Base-by-base conservation (phyloP, 495 filamentous ascomycete species). In the Cairneyella variabilis region DNA sequence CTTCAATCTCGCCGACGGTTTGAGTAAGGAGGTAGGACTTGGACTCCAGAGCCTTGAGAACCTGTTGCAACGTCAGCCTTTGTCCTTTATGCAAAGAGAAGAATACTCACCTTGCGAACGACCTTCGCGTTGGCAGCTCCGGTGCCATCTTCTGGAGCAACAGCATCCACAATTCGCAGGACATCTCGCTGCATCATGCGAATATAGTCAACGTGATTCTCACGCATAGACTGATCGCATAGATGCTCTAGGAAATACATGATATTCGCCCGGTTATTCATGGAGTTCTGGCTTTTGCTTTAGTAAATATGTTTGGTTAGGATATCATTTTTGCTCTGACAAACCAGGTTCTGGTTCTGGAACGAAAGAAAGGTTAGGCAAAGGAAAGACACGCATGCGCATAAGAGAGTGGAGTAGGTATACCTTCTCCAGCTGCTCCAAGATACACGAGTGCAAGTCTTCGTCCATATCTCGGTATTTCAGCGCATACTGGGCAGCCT, bases 241-340 rank as follows among this genome's bases (percentile, higher is more conserved):
- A 99, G 85, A 56, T 90, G 85, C 66, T 97, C 92, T 64, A 97
- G 84, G 74, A 99, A 97, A 72, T 93, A 97, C 87, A 99, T 92
- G 68, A 99, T 96, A 63, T 99, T 99, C 26, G 95, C 95, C 39
- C 92, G 77, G 41, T 84, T 96, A 71, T 99, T 99, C 86, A 97
- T 95, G 56, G 85, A 89, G 61, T 88, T 95, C 81, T 61, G 42
- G n/a, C n/a, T n/a, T n/a, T n/a, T n/a, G n/a, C n/a, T n/a, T n/a
- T n/a, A n/a, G n/a, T n/a, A n/a, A n/a, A n/a, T n/a, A n/a, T n/a
- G n/a, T n/a, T n/a, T n/a, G n/a, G n/a, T 56, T 48, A 26, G 32
- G 21, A 39, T 16, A 3, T 37, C 25, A 11, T 8, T 51, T 22
- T 25, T 27, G n/a, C n/a, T n/a, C 21, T 10, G 20, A 45, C 22